phyloP scores from a whole-genome alignment of 805 yeast genomes.

The Schizosaccharomyces pombe region DNA sequence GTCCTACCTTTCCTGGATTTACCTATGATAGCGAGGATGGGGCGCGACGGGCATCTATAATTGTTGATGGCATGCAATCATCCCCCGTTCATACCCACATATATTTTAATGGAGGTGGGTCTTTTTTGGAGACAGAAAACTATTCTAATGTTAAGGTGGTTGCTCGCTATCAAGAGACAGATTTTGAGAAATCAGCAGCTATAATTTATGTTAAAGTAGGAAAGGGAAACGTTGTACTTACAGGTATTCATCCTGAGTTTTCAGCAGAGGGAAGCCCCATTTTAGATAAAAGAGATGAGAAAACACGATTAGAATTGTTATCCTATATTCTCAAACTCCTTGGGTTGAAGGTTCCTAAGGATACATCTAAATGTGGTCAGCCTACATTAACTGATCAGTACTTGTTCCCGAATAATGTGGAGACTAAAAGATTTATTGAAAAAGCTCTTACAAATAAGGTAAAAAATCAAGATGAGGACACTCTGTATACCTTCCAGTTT shows the following conservation, averaged over 20 bases:
- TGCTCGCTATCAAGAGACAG: conserved; percentile 36
- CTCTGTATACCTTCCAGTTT: not conserved
- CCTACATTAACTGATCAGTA: not conserved
- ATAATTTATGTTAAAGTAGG: conserved; percentile 46
- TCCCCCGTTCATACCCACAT: conserved; percentile 7
- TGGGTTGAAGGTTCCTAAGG: not conserved
- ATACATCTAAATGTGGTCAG: not conserved
- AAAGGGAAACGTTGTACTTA: conserved; percentile 47
- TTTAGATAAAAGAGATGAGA: not conserved
- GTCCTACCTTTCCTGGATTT: conserved; percentile 64
- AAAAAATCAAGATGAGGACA: not conserved
- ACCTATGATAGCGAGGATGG: conserved; percentile 56
- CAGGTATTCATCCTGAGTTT: conserved; percentile 84
- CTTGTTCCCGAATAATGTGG: not conserved
- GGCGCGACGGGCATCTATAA: conserved; percentile 33
- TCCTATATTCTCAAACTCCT: conserved; percentile 24
- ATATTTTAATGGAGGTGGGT: conserved; percentile 79
- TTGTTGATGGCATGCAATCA: conserved; percentile 4
- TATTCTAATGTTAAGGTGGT: conserved; percentile 35
- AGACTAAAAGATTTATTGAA: not conserved
- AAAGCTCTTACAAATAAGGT: not conserved
- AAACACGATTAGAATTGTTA: conserved; percentile 11
- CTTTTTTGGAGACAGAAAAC: conserved; percentile 52
- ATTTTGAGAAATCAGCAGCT: conserved; percentile 31
- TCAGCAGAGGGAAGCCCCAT: conserved; percentile 11